Base-by-base conservation (phyloP, 75 land plant species). In the Sequoia sempervirens region DNA sequence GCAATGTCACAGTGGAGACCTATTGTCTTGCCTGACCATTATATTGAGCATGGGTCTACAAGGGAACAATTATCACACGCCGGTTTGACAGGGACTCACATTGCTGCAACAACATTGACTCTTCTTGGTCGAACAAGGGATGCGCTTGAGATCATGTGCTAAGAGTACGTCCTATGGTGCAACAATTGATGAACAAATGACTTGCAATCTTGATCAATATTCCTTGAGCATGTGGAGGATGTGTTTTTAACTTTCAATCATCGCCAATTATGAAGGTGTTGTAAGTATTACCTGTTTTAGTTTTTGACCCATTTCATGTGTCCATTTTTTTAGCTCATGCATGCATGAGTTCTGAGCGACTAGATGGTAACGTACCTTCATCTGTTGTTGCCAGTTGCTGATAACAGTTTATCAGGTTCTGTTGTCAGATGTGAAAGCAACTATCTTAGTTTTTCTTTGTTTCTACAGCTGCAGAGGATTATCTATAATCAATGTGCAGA, bases 21-120 rank as follows among this genome's bases (percentile, higher is more conserved):
- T 9, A 89, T 93, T 14, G 93, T 89, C 58, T 85, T 94, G 53
- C 96, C 96, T 6, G 93, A 94, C 81, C 84, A 85, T 36, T 93
- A 93, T 70, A 91, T 94, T 41, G 96, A 93, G 30, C 95, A 93
- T 2, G 96, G 95, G 5, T 85, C 92, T 13, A 92, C 95, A 53
- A 85, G 56, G 12, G 92, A 94, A 34, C 96, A 94, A 80, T 83
- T 91, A 8, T 75, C 88, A 28, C 75, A 93, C 50, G 96, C 96
- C 6, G 95, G 96, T 9, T 85, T 94, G 34, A 89, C 95, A 13
- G 92, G 92, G 10, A 83, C 88, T 82, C 96, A 94, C 84, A 94
- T 94, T 84, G 96, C 95, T 58, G 96, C 96, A 23, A 90, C 95
- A 9, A 89, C 88, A 14, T 81, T 94, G 82, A 88, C 88, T 83